phyloP scores from a whole-genome alignment of 2,329 filamentous ascomycete genomes.

The Cylindrodendrum hubeiense region DNA sequence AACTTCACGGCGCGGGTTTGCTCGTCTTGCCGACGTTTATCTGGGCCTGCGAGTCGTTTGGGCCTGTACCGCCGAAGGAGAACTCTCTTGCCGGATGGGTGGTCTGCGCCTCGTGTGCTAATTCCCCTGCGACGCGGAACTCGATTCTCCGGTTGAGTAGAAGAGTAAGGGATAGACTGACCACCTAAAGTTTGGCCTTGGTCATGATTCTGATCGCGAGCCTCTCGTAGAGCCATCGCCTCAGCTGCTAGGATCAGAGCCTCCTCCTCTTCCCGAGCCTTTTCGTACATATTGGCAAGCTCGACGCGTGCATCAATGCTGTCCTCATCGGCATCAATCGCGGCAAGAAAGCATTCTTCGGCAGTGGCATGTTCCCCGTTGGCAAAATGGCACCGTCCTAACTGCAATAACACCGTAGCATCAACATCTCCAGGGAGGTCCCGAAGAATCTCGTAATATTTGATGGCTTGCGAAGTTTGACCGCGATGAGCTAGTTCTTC shows the following conservation, averaged over 20 bases:
- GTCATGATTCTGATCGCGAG: constrained; percentile 48
- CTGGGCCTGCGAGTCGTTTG: constrained; percentile 59
- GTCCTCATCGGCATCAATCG: constrained; percentile 78
- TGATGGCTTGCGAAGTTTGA: constrained; percentile 56
- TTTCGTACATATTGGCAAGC: constrained; percentile 88
- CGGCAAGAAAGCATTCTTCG: constrained; percentile 80
- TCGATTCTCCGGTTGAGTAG: constrained; percentile 21
- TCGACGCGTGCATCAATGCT: constrained; percentile 83
- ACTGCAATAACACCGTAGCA: constrained; percentile 63
- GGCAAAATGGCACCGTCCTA: constrained; percentile 78
- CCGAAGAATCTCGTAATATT: constrained; percentile 68
- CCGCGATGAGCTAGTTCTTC: constrained; percentile 55
- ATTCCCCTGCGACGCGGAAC: constrained; percentile 26
- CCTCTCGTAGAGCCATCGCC: constrained; percentile 74
- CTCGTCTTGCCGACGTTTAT: constrained; percentile 59
- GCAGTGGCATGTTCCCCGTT: constrained; percentile 75
- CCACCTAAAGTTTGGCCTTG: constrained; percentile 9
- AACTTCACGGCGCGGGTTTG: constrained; percentile 55
- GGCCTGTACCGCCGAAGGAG: constrained; percentile 59
- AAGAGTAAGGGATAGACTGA: constrained; percentile 4
- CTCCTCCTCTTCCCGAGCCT: constrained; percentile 77
- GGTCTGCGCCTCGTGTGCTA: constrained; percentile 21
- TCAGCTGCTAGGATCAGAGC: constrained; percentile 84
- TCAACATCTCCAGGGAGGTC: constrained; percentile 63
- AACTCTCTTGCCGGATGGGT: constrained; percentile 36